Percentiles rank a stretch among this genome's conserved stretches.
phyloP scores from a whole-genome alignment of 2,329 filamentous ascomycete species.

The Volutella citrinella region DNA sequence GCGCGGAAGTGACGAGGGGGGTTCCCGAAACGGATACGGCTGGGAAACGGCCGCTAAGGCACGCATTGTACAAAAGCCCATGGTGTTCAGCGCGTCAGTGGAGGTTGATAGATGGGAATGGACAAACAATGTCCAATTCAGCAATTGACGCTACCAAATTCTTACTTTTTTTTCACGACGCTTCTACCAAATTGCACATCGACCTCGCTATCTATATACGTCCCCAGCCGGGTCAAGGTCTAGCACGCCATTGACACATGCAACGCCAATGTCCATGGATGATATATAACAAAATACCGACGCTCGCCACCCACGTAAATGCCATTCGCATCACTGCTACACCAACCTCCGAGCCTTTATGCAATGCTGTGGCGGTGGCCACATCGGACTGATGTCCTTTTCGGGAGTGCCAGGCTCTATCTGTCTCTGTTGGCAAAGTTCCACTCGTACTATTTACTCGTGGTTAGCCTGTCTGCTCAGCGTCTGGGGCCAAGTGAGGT shows the following conservation, averaged over 20 bases:
- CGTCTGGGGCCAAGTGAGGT: too few relatives aligned
- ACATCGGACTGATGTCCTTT: conserved; percentile 14
- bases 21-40: conserved; percentile 10
- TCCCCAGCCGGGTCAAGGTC: conserved; percentile 12
- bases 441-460: conserved; percentile 65
- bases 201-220: conserved; percentile 13
- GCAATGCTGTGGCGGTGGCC: too few relatives aligned
- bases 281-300: too few relatives aligned
- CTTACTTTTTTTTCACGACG: conserved; percentile 17
- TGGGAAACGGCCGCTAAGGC: conserved; percentile 5
- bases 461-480: too few relatives aligned
- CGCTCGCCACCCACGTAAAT: too few relatives aligned
- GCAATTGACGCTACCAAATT: conserved; percentile 27
- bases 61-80: conserved; percentile 25
- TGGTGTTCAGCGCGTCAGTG: conserved; percentile 18
- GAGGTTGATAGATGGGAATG: conserved; percentile 16
- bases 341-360: too few relatives aligned
- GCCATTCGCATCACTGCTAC: too few relatives aligned
- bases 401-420: conserved; percentile 38
- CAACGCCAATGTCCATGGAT: too few relatives aligned
- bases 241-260: conserved; percentile 14
- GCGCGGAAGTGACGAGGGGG: conserved; percentile 5
- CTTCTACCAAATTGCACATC: conserved; percentile 11
- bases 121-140: conserved; percentile 16
- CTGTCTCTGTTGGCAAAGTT: conserved; percentile 56